phyloP scores from a whole-genome alignment of 768 basidiomycete genomes.

The Amanita exitialis region DNA sequence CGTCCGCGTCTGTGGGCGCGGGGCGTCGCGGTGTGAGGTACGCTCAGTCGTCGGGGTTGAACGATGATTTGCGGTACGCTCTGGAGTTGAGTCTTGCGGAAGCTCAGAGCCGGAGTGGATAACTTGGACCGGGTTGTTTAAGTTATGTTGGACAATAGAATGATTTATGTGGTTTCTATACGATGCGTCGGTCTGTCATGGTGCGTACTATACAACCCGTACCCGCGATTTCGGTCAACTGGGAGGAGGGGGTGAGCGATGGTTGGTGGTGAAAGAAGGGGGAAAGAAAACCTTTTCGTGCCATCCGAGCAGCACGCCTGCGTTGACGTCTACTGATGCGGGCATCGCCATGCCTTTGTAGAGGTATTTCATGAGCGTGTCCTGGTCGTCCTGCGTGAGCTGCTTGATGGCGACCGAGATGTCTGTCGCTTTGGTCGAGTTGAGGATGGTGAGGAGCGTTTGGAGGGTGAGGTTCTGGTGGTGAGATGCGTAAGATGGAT shows the following conservation, averaged over 20 bases:
- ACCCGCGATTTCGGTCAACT: slow-evolving; percentile 92
- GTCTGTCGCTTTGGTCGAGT: slow-evolving; percentile 87
- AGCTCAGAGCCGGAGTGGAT: slow-evolving; percentile 33
- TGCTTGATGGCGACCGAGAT: slow-evolving; percentile 67
- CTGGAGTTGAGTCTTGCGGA: slow-evolving; percentile 67
- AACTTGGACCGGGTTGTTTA: no score
- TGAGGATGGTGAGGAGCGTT: slow-evolving; percentile 79
- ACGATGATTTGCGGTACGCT: slow-evolving; percentile 55
- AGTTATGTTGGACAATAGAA: no score
- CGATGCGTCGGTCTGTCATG: slow-evolving; percentile 50
- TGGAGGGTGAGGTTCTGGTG: slow-evolving; percentile 67
- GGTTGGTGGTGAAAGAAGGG: neutral
- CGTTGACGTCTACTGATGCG: slow-evolving; percentile 50
- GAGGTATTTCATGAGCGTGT: slow-evolving; percentile 94
- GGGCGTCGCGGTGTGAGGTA: neutral
- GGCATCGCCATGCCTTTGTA: slow-evolving; percentile 91
- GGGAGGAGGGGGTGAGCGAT: neutral
- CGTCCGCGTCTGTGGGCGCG: neutral
- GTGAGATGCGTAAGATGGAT: no score
- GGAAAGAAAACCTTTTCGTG: slow-evolving; percentile 80
- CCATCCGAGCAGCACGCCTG: slow-evolving; percentile 71
- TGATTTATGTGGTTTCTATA: slow-evolving; percentile 18
- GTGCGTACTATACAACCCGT: slow-evolving; percentile 89
- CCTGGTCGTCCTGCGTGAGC: slow-evolving; percentile 68
- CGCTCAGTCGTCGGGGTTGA: slow-evolving; percentile 17